A percentile compares a stretch with the other conserved stretches of the same genome.
These are phyloP conservation scores for Colletotrichum tropicicola DNA, from an alignment of 2,329 filamentous ascomycete species.

Conservation along the genomic window DNA sequence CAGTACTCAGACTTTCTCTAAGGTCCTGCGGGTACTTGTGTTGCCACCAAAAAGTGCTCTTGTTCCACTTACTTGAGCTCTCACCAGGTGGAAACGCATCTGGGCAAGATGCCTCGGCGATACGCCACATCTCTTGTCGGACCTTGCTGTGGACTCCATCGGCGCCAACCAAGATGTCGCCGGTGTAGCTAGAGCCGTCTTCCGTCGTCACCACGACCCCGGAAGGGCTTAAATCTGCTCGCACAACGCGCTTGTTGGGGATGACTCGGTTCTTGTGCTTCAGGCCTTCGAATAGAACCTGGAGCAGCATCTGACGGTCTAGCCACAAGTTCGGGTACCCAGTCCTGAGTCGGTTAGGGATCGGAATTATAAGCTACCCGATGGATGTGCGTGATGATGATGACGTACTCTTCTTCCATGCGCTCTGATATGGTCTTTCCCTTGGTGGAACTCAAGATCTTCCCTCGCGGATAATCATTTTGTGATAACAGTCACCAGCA, in stretches of 20 bases:
- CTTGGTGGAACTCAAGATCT: constrained; percentile 31
- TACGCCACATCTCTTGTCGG: constrained; percentile 39
- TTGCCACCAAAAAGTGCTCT: too few relatives aligned
- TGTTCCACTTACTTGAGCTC: neutral
- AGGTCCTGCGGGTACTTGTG: neutral
- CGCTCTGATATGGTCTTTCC: neutral
- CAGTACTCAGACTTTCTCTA: neutral
- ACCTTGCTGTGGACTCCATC: constrained; percentile 50
- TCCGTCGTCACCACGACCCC: constrained; percentile 38
- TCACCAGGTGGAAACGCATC: constrained; percentile 34
- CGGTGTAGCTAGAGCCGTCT: constrained; percentile 39
- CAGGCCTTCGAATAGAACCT: constrained; percentile 43
- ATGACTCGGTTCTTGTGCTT: constrained; percentile 37
- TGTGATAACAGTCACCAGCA: constrained; percentile 23
- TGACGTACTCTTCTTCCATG: constrained; percentile 6
- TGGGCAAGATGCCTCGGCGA: constrained; percentile 31
- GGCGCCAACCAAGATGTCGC: constrained; percentile 47
- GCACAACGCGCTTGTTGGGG: constrained; percentile 13
- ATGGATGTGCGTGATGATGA: neutral
- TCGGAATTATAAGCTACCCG: neutral
- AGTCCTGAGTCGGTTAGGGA: too few relatives aligned
- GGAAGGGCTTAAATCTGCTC: neutral
- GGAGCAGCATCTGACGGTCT: constrained; percentile 44
- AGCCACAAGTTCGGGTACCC: constrained; percentile 43
- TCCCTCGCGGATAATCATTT: neutral